Conservation (phyloP, 108 stramenopile genomes). For the Stephanodiscus triporus region DNA sequence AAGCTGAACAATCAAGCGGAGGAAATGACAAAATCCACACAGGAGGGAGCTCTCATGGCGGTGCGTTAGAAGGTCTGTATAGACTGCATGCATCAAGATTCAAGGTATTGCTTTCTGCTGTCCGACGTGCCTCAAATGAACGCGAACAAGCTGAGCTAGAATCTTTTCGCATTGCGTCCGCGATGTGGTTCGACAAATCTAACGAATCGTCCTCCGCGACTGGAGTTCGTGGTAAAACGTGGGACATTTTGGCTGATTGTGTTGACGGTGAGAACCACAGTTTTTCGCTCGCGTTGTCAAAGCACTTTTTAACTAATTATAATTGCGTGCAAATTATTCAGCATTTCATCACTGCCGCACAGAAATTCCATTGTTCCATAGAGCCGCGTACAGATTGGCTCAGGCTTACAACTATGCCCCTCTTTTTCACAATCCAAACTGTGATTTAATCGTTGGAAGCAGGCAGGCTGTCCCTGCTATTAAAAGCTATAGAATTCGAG, state of each 20-base stretch:
- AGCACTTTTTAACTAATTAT: neutral
- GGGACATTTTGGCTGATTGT: conserved; percentile 73
- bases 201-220: conserved; percentile 8
- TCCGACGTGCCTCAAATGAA: conserved; percentile 47
- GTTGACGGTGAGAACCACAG: conserved; percentile 40
- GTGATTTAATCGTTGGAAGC: conserved; percentile 39
- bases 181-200: conserved; percentile 48
- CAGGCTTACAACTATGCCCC: conserved; percentile 87
- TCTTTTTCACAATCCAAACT: conserved; percentile 60
- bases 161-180: conserved; percentile 66
- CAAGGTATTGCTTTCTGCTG: conserved; percentile 70
- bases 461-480: conserved; percentile 51
- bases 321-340: neutral
- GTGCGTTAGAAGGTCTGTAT: conserved; percentile 73
- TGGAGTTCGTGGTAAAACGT: conserved; percentile 51
- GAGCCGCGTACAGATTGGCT: conserved; percentile 79
- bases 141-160: conserved; percentile 59
- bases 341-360: conserved; percentile 70
- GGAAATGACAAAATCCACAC: conserved; percentile 40
- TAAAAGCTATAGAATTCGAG: conserved; percentile 53
- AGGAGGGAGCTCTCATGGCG: conserved; percentile 88
- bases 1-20: conserved; percentile 56
- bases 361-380: conserved; percentile 75
- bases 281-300: neutral
- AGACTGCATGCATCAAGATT: conserved; percentile 81